Conservation (phyloP, 352 stramenopile genomes). For the Globisporangium ultimum region DNA sequence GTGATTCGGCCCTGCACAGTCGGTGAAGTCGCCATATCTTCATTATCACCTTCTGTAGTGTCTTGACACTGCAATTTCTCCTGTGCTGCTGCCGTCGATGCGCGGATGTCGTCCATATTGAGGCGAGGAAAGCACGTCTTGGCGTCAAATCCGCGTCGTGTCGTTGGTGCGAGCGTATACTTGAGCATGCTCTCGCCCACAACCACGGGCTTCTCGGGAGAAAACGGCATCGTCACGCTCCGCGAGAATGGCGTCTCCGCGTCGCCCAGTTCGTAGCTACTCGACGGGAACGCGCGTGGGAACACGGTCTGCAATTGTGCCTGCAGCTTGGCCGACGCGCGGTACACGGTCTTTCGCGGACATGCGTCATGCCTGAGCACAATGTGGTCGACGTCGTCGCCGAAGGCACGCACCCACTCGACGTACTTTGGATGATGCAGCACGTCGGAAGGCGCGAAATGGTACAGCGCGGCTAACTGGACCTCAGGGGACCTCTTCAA, state of each 20-base stretch:
- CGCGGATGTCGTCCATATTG: conserved; percentile 41
- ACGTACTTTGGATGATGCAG: conserved; percentile 56
- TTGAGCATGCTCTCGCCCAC: conserved; percentile 73
- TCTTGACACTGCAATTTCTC: conserved; percentile 6
- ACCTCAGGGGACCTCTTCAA: conserved; percentile 19
- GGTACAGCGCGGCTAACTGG: conserved; percentile 61
- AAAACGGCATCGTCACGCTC: conserved; percentile 17
- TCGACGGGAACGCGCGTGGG: conserved; percentile 50
- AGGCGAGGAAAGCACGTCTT: conserved; percentile 47
- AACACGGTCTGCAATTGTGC: conserved; percentile 70
- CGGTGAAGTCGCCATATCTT: not conserved
- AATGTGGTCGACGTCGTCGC: conserved; percentile 53
- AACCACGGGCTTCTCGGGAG: conserved; percentile 27
- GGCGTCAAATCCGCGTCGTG: conserved; percentile 61
- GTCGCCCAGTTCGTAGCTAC: conserved; percentile 43
- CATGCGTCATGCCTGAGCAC: conserved; percentile 46
- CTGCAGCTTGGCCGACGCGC: conserved; percentile 64
- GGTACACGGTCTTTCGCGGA: conserved; percentile 67
- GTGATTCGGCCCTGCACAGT: conserved; percentile 59
- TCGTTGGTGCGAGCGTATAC: conserved; percentile 51
- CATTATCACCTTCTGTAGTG: not conserved
- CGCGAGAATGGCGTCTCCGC: conserved; percentile 29
- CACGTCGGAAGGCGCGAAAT: conserved; percentile 45
- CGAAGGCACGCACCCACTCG: conserved; percentile 57
- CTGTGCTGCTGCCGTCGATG: conserved; percentile 24